phyloP scores from a whole-genome alignment of 2,329 filamentous ascomycete species.

The Chaetomium olivaceum region DNA sequence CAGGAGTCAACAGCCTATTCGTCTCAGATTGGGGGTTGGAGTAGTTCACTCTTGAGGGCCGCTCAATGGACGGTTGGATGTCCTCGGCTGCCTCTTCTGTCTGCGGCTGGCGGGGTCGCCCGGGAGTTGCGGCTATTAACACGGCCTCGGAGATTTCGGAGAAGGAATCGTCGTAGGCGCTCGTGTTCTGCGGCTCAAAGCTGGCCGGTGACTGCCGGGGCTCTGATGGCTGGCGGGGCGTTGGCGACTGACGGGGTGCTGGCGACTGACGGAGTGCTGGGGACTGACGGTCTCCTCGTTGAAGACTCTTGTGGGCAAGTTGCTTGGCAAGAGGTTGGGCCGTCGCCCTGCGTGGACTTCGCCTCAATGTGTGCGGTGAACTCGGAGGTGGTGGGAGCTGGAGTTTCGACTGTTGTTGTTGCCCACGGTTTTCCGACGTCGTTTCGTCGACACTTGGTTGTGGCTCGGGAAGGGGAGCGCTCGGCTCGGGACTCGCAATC shows the following conservation, averaged over 20 bases:
- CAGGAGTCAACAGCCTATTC: conserved; percentile 54
- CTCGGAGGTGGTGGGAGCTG: conserved; percentile 3
- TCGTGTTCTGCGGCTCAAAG: conserved; percentile 30
- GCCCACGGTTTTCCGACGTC: background rate
- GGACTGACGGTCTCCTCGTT: conserved; percentile 13
- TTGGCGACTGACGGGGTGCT: background rate
- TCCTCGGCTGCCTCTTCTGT: conserved; percentile 16
- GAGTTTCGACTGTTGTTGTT: background rate
- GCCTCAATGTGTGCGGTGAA: conserved; percentile 27
- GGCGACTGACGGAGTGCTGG: conserved; percentile 6
- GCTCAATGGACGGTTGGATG: conserved; percentile 37
- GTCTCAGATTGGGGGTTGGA: conserved; percentile 43
- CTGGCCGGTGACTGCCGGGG: background rate
- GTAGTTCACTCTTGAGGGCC: conserved; percentile 35
- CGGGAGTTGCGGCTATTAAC: conserved; percentile 52
- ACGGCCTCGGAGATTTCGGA: conserved; percentile 56
- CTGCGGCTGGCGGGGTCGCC: conserved; percentile 31
- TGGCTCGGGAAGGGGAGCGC: background rate
- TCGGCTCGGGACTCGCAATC: conserved; percentile 11
- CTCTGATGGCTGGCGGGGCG: background rate
- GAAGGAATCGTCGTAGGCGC: conserved; percentile 56
- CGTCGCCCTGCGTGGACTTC: conserved; percentile 28
- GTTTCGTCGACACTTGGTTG: background rate
- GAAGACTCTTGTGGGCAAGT: conserved; percentile 32
- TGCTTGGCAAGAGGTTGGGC: conserved; percentile 31